Evolutionary conservation across 495 filamentous ascomycete genomes (phyloP).

Genomic region (Aspergillus bertholletiae): DNA sequence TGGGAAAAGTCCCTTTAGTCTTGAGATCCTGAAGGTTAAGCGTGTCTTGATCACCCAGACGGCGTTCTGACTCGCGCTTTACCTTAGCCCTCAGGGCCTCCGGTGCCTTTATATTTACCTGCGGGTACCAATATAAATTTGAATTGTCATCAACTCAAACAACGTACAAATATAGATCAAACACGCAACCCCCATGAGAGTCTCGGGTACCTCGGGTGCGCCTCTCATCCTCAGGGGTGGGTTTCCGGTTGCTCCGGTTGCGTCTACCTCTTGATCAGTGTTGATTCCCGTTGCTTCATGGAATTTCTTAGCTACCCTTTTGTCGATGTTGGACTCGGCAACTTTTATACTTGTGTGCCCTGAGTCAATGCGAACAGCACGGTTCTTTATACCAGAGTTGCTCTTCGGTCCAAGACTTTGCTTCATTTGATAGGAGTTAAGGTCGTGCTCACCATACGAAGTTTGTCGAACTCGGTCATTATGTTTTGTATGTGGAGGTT

Average conservation of each 20-base stretch:
- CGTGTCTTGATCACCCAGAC: slow-evolving; percentile 43
- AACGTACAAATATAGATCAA: not conserved
- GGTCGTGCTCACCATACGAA: slow-evolving; percentile 45
- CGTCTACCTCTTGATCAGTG: slow-evolving; percentile 44
- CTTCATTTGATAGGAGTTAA: slow-evolving; percentile 53
- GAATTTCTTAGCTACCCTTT: slow-evolving; percentile 43
- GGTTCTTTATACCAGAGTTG: slow-evolving; percentile 39
- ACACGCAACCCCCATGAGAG: slow-evolving; percentile 38
- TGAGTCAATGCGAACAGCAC: not conserved
- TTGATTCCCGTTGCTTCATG: slow-evolving; percentile 35
- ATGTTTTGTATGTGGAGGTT: slow-evolving; percentile 10
- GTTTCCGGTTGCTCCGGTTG: slow-evolving; percentile 50
- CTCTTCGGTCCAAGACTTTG: slow-evolving; percentile 38
- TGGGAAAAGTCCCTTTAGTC: slow-evolving; percentile 19
- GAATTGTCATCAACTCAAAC: slow-evolving; percentile 2
- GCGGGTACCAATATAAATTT: slow-evolving; percentile 40
- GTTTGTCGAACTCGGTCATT: slow-evolving; percentile 37
- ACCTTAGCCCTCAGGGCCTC: slow-evolving; percentile 51
- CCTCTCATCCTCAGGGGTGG: slow-evolving; percentile 49
- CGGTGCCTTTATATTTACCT: slow-evolving; percentile 45
- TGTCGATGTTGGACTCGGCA: slow-evolving; percentile 51
- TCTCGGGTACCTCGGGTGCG: slow-evolving; percentile 46
- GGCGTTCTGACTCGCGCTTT: slow-evolving; percentile 28
- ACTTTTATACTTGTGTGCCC: slow-evolving; percentile 22
- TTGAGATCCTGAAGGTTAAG: slow-evolving; percentile 28